Percentiles rank a stretch among this genome's conserved stretches.
Evolutionary conservation across 2,329 filamentous ascomycete genomes (phyloP).

Genomic region (Colletotrichum sp.): DNA sequence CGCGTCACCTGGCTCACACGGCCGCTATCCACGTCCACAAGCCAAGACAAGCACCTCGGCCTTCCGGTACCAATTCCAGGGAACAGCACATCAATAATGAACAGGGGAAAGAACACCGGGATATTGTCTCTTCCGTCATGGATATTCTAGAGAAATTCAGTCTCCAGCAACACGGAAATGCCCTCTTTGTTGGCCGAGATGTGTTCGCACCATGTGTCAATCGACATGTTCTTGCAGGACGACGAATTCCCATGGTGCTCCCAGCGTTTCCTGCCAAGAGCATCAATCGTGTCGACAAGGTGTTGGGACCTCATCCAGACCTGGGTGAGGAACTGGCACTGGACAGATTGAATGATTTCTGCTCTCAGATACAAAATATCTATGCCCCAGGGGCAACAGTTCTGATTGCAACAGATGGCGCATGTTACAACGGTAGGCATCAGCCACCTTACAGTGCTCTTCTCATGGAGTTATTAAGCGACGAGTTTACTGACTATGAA

Average conservation of each 20-base stretch:
- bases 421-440: not conserved
- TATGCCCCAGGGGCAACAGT: not conserved
- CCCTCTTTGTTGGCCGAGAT: not conserved
- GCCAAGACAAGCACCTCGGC: not conserved
- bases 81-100: not conserved
- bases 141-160: not conserved
- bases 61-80: not conserved
- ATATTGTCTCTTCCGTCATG: not conserved
- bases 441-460: not conserved
- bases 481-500: not conserved
- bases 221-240: not conserved
- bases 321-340: not conserved
- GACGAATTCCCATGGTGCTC: not conserved
- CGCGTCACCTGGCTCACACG: not conserved
- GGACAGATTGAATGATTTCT: not conserved
- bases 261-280: not conserved
- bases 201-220: not conserved
- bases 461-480: not conserved
- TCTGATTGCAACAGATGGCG: not conserved
- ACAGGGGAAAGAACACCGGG: accelerated
- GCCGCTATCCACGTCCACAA: not conserved
- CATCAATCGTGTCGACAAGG: not conserved
- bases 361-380: not conserved
- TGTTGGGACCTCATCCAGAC: not conserved
- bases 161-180: not conserved